These are phyloP conservation scores for Hysterangium stoloniferum DNA, from an alignment of 768 basidiomycete genomes.

Conservation along the genomic window DNA sequence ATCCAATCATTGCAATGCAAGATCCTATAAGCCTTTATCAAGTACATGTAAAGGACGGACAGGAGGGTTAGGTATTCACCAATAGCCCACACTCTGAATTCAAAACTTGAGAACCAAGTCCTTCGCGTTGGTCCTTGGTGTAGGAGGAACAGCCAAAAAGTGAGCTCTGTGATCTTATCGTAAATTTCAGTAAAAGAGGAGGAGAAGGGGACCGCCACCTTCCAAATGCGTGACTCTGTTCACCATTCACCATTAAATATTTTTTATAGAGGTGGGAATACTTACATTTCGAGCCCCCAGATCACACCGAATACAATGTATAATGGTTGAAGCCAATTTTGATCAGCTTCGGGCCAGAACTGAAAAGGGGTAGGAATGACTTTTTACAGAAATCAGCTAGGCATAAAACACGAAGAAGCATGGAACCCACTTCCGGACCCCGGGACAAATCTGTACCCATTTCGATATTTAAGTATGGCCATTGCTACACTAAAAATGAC, in stretches of 20 bases:
- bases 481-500: conserved; percentile 56
- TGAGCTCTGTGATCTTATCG: conserved; percentile 43
- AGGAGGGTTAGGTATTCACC: conserved; percentile 33
- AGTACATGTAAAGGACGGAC: conserved; percentile 8
- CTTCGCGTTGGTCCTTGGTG: conserved; percentile 66
- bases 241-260: not conserved
- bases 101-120: conserved; percentile 75
- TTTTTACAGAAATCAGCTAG: conserved; percentile 18
- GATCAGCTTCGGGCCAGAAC: conserved; percentile 39
- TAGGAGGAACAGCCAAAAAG: conserved; percentile 79
- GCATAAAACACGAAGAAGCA: not conserved
- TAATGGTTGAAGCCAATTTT: conserved; percentile 56
- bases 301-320: conserved; percentile 63
- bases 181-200: not conserved
- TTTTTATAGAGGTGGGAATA: conserved; percentile 1
- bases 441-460: conserved; percentile 39
- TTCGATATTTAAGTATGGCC: conserved; percentile 60
- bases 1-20: conserved; percentile 52
- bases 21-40: conserved; percentile 39
- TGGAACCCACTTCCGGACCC: conserved; percentile 13
- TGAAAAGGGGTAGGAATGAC: conserved; percentile 51
- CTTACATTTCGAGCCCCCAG: conserved; percentile 76
- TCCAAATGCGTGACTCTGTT: conserved; percentile 72
- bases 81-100: conserved; percentile 64
- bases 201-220: conserved; percentile 33